Evolutionary conservation across 2,329 filamentous ascomycete genomes (phyloP).

Genomic region (Mollisiaceae sp.): DNA sequence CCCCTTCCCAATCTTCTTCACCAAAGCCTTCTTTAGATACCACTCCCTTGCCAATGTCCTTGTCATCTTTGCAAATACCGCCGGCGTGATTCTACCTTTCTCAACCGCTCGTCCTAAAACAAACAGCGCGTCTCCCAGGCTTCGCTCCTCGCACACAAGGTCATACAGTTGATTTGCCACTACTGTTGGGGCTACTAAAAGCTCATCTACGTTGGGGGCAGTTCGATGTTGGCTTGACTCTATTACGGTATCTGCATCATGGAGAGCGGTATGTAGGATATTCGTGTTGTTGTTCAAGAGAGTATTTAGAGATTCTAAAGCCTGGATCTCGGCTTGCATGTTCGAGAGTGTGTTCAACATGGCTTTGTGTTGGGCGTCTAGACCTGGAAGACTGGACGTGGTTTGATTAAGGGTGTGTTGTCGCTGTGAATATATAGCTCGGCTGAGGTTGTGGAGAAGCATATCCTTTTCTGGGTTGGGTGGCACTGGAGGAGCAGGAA

Average conservation of each 20-base stretch:
- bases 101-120: slow-evolving; percentile 78
- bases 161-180: slow-evolving; percentile 93
- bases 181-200: slow-evolving; percentile 91
- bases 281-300: slow-evolving; percentile 77
- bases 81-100: slow-evolving; percentile 69
- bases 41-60: slow-evolving; percentile 77
- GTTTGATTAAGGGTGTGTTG: slow-evolving; percentile 74
- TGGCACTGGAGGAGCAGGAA: slow-evolving; percentile 82
- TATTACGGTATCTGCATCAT: slow-evolving; percentile 79
- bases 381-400: slow-evolving; percentile 72
- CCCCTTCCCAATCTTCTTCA: slow-evolving; percentile 76
- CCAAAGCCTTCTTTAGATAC: slow-evolving; percentile 82
- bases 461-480: slow-evolving; percentile 96
- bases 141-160: slow-evolving; percentile 85
- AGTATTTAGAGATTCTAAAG: slow-evolving; percentile 72
- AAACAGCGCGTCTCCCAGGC: slow-evolving; percentile 85
- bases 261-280: slow-evolving; percentile 77
- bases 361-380: slow-evolving; percentile 79
- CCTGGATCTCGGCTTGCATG: slow-evolving; percentile 75
- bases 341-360: slow-evolving; percentile 71
- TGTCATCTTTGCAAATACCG: slow-evolving; percentile 81
- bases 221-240: slow-evolving; percentile 70
- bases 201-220: slow-evolving; percentile 82
- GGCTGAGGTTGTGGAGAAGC: slow-evolving; percentile 76
- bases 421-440: slow-evolving; percentile 71